phyloP scores from a whole-genome alignment of 352 stramenopile species.

The Pythium utonaiense region DNA sequence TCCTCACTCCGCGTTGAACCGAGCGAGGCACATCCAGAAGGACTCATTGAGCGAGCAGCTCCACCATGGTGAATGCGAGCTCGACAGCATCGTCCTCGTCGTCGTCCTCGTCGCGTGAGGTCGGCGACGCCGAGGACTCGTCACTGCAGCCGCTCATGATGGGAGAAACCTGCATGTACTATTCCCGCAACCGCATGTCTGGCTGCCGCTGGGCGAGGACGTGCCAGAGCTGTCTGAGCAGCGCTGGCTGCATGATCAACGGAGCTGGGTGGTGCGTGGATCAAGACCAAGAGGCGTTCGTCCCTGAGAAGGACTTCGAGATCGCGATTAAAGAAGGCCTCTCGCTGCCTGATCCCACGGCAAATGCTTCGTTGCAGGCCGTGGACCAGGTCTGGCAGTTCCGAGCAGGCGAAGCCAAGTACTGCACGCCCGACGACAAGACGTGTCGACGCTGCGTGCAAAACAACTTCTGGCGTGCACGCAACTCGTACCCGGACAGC shows the following conservation, averaged over 20 bases:
- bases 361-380: not conserved
- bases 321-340: conserved; percentile 1
- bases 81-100: not conserved
- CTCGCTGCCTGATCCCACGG: conserved; percentile 17
- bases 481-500: conserved; percentile 12
- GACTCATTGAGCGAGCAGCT: not conserved
- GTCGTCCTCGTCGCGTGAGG: too few species aligned
- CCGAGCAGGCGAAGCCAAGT: conserved; percentile 10
- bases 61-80: not conserved
- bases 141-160: not conserved
- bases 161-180: conserved; percentile 16
- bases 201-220: conserved; percentile 17
- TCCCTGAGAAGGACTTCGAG: conserved; percentile 4
- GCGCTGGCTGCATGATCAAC: conserved; percentile 9
- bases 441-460: conserved; percentile 3
- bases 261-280: conserved; percentile 6
- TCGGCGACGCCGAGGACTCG: not conserved
- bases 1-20: not conserved
- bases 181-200: conserved; percentile 2
- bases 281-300: not conserved
- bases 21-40: not conserved
- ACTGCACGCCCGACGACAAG: conserved; percentile 12
- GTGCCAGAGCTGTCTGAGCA: conserved; percentile 19
- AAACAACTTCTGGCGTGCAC: conserved; percentile 14
- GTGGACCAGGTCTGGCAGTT: conserved; percentile 15